These are phyloP conservation scores for Komagataella ulmi DNA, from an alignment of 805 yeast species.

Conservation along the genomic window DNA sequence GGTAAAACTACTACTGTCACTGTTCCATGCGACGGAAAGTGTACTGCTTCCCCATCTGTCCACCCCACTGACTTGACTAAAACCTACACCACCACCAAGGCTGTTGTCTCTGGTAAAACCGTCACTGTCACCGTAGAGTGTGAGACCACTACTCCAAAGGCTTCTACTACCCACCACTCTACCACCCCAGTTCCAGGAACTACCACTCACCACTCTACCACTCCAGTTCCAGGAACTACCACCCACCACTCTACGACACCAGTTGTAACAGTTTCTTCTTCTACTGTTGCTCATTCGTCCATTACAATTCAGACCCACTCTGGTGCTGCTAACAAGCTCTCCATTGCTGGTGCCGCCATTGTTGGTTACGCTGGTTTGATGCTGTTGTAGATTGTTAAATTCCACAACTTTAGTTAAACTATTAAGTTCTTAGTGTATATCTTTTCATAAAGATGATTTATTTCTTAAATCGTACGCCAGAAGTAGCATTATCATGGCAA, in stretches of 20 bases:
- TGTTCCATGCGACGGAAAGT: slow-evolving; percentile 7
- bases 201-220: not conserved
- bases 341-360: slow-evolving; percentile 9
- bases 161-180: not conserved
- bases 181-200: not conserved
- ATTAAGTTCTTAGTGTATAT: not conserved
- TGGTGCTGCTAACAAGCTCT: slow-evolving; percentile 6
- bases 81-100: slow-evolving; percentile 5
- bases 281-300: not conserved
- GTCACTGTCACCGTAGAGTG: slow-evolving; percentile 4
- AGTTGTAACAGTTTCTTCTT: not conserved
- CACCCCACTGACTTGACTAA: slow-evolving; percentile 3
- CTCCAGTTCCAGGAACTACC: not conserved
- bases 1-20: slow-evolving; percentile 7
- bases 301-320: slow-evolving; percentile 3
- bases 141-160: slow-evolving; percentile 1
- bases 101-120: slow-evolving; percentile 3
- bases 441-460: not conserved
- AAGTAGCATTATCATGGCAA: not conserved
- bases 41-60: slow-evolving; percentile 1
- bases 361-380: slow-evolving; percentile 10
- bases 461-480: not conserved
- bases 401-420: not conserved
- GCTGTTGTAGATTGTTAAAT: slow-evolving; percentile 5
- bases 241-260: not conserved